Evolutionary conservation across 1,284 basidiomycete species (phyloP), one percentile per base, ranked within the genome.

Genomic region (Ustilago vetiveriae): DNA sequence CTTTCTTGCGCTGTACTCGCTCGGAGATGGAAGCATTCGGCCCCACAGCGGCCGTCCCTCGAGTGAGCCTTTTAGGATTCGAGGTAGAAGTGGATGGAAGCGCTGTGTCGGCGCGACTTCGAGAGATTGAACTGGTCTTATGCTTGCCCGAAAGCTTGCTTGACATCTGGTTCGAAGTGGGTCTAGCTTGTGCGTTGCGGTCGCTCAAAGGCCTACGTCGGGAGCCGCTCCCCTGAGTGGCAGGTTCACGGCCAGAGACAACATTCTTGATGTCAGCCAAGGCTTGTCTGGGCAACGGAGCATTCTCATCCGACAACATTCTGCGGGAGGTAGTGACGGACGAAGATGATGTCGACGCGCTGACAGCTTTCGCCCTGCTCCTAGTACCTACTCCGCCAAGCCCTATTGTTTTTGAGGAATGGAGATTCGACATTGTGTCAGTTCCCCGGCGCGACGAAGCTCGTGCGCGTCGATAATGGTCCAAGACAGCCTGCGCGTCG

Each of bases 211-310:
- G 62, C 38, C 43, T 53, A 16, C 62, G 45, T 11, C 36, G 49
- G 36, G 53, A 45, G 19, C 26, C 23, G 30, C 45, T 26, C 6
- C 44, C 16, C 17, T 45, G 29, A 6, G 14, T n/a, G 13, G 38
- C 5, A n/a, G 33, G 2, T 5, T 50, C 35, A 16, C 35, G 44
- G 0, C 32, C 43, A n/a, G 27, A 23, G 11, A 57, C 29, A 16
- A 57, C 45, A 27, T 65, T 65, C 32, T 46, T 40, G 32, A 65
- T 58, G 7, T 65, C 50, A 13, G 45, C 50, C 2, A 65, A 37
- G 0, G 38, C 62, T 3, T 26, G 45, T 17, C 62, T 36, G 5
- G 16, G 21, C 5, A 19, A 9, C 11, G 54, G 30, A 27, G 40
- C 54, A 14, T 65, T 65, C 19, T 65, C 62, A 36, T 65, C 54